Evolutionary conservation across 2,329 filamentous ascomycete species (phyloP).

Genomic region (Bipolaris sorokiniana): DNA sequence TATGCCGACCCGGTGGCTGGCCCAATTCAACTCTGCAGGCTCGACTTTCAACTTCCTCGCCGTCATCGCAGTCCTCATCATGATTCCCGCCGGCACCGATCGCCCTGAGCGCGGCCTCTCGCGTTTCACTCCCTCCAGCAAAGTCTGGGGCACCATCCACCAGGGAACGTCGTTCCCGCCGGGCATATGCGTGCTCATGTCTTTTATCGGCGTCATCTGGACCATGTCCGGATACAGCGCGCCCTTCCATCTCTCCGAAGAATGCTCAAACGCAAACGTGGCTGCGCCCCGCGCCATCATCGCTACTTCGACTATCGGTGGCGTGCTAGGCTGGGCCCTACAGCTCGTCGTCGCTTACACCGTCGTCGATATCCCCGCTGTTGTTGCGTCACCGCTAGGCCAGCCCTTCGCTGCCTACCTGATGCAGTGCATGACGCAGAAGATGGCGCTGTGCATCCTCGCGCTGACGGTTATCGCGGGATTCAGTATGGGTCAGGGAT

Average conservation of each 20-base stretch:
- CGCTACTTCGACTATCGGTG: slow-evolving; percentile 70
- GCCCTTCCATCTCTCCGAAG: slow-evolving; percentile 75
- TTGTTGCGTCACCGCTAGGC: slow-evolving; percentile 66
- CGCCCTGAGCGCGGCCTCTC: slow-evolving; percentile 59
- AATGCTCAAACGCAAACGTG: slow-evolving; percentile 74
- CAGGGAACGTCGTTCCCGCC: slow-evolving; percentile 71
- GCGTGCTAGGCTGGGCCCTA: slow-evolving; percentile 73
- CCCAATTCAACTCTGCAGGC: slow-evolving; percentile 71
- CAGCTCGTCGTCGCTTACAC: slow-evolving; percentile 77
- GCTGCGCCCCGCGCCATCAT: slow-evolving; percentile 75
- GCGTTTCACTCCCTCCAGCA: slow-evolving; percentile 63
- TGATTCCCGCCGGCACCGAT: slow-evolving; percentile 67
- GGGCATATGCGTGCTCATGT: slow-evolving; percentile 72
- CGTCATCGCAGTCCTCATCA: slow-evolving; percentile 69
- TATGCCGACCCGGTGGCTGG: slow-evolving; percentile 74
- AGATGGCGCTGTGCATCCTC: slow-evolving; percentile 67
- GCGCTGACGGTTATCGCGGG: slow-evolving; percentile 70
- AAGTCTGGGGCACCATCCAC: slow-evolving; percentile 71
- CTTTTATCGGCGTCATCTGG: slow-evolving; percentile 73
- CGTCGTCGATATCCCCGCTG: slow-evolving; percentile 65
- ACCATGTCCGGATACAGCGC: slow-evolving; percentile 72
- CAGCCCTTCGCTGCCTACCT: slow-evolving; percentile 75
- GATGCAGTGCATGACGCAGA: slow-evolving; percentile 67
- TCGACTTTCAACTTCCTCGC: slow-evolving; percentile 74
- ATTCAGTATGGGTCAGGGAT: slow-evolving; percentile 75